Base-by-base conservation (phyloP, 352 stramenopile species). In the Globisporangium camurandrum region DNA sequence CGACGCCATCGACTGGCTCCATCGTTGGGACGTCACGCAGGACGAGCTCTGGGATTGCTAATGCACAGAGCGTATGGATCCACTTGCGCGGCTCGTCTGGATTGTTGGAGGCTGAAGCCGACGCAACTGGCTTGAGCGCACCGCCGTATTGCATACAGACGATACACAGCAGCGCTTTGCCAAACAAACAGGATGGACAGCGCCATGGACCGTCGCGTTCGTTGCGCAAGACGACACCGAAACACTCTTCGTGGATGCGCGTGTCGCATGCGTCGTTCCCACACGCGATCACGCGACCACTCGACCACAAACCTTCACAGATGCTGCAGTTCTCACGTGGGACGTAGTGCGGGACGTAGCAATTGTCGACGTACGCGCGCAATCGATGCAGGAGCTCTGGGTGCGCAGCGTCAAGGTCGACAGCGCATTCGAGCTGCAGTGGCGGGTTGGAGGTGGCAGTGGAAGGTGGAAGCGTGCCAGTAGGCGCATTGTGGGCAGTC, bases 271-370 rank as follows among this genome's bases (percentile, higher is more conserved):
- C 51, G 54, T 90, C 77, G 42, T 84, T 87, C 41, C 69, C 77
- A 43, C 82, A 93, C 37, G 64, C 68, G 37, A 88, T 52, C 2
- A 93, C 63, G 22, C 64, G 71, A 0, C 79, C 82, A 14, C 63
- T 79, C n/a, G 79, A 93, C 82, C 82, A 93, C 1, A 93, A 59
- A 0, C 82, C 82, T 53, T 90, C 79, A 42, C 82, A 93, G 37
- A 93, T 69, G 49, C 56, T 67, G 58, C 82, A 93, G 57, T 91
- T 85, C 50, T 87, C 77, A 33, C 75, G 75, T 4, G 79, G 69
- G 16, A 86, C 67, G 40, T 75, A 86, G 53, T 86, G 73, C 19
- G 82, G 79, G 20, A 91, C 51, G 66, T 84, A 88, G 61, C 82
- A 93, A 38, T 70, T 62, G 61, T 89, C 73, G 20, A 91, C 82